These are phyloP conservation scores for Aspergillus piperis DNA, from an alignment of 2,329 filamentous ascomycete genomes.

Conservation along the genomic window DNA sequence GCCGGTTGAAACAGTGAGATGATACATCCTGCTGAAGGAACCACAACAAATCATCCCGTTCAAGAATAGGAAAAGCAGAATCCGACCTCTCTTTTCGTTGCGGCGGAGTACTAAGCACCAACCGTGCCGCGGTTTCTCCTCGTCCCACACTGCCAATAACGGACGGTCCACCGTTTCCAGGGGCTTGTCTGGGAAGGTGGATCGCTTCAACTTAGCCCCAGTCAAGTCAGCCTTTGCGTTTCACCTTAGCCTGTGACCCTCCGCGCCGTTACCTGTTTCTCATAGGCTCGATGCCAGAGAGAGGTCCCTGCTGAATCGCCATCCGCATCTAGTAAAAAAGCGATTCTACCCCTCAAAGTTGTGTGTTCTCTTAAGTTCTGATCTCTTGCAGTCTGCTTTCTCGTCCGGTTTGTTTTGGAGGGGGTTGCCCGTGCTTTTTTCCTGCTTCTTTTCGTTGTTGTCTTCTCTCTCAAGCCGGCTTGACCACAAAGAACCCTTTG, in stretches of 20 bases:
- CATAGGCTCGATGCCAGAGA: conserved; percentile 14
- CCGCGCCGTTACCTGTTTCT: conserved; percentile 15
- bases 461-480: conserved; percentile 10
- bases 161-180: conserved; percentile 10
- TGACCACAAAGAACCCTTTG: not conserved
- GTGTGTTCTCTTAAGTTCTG: not conserved
- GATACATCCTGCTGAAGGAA: not conserved
- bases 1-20: not conserved
- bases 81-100: not conserved
- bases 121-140: conserved; percentile 3
- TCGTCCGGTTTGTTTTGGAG: conserved; percentile 5
- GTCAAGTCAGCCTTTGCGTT: conserved; percentile 16
- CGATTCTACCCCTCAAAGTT: not conserved
- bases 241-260: conserved; percentile 14
- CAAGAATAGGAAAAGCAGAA: not conserved
- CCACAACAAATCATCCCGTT: not conserved
- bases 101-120: not conserved
- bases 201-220: conserved; percentile 14
- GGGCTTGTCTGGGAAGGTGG: conserved; percentile 12
- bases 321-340: conserved; percentile 23
- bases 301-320: conserved; percentile 20
- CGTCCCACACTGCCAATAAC: conserved; percentile 7
- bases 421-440: conserved; percentile 3
- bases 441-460: not conserved
- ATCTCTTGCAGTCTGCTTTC: not conserved